These are phyloP conservation scores for Hanseniaspora vineae DNA, from an alignment of 805 yeast genomes.

Conservation along the genomic window DNA sequence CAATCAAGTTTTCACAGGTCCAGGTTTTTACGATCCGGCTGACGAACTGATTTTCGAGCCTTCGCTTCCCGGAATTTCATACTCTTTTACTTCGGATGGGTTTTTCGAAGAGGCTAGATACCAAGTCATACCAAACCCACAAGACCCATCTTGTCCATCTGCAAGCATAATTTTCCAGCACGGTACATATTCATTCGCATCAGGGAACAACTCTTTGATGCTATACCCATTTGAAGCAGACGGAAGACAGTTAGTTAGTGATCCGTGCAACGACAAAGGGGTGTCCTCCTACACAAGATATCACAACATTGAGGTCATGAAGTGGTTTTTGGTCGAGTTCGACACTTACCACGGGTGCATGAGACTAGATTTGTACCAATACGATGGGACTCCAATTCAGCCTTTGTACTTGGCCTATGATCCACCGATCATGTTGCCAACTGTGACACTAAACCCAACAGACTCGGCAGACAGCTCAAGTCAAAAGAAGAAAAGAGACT, in stretches of 20 bases:
- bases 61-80: constrained; percentile 85
- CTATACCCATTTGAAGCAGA: constrained; percentile 73
- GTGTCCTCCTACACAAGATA: constrained; percentile 59
- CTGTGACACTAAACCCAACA: constrained; percentile 73
- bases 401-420: constrained; percentile 85
- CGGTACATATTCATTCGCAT: constrained; percentile 54
- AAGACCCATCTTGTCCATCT: constrained; percentile 67
- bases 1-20: constrained; percentile 91
- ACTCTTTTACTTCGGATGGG: constrained; percentile 89
- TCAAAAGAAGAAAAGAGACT: constrained; percentile 18
- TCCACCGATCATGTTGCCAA: constrained; percentile 96
- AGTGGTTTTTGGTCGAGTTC: constrained; percentile 43
- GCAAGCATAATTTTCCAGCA: constrained; percentile 83
- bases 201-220: constrained; percentile 49
- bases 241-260: constrained; percentile 81
- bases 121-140: constrained; percentile 57
- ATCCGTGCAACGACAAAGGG: constrained; percentile 65
- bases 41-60: constrained; percentile 94
- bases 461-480: constrained; percentile 18
- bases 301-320: constrained; percentile 49
- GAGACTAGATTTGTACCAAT: constrained; percentile 59
- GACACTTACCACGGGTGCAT: constrained; percentile 79
- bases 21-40: constrained; percentile 90
- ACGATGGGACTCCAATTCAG: constrained; percentile 67
- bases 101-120: constrained; percentile 82